Evolutionary conservation across 2,329 filamentous ascomycete genomes (phyloP).

Genomic region (Alternaria alternata): DNA sequence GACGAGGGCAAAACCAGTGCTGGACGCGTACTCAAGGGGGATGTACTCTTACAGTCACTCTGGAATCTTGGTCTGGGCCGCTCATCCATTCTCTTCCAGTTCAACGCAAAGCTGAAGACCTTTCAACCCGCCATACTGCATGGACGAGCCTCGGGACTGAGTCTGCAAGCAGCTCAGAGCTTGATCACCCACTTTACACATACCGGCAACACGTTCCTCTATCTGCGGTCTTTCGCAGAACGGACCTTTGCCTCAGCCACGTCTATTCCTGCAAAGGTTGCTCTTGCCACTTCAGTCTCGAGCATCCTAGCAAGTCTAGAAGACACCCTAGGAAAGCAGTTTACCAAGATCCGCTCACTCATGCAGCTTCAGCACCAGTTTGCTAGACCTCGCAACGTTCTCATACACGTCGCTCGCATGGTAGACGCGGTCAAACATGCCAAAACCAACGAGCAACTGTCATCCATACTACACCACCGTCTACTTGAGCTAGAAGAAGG

Average conservation of each 20-base stretch:
- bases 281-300: slow-evolving; percentile 52
- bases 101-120: slow-evolving; percentile 60
- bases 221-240: slow-evolving; percentile 48
- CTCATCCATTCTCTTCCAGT: slow-evolving; percentile 74
- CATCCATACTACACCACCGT: slow-evolving; percentile 48
- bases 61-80: slow-evolving; percentile 73
- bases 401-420: slow-evolving; percentile 62
- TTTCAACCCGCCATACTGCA: slow-evolving; percentile 61
- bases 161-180: slow-evolving; percentile 59
- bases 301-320: slow-evolving; percentile 54
- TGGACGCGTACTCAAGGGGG: slow-evolving; percentile 48
- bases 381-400: slow-evolving; percentile 59
- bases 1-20: slow-evolving; percentile 54
- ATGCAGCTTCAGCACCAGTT: slow-evolving; percentile 54
- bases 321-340: slow-evolving; percentile 44
- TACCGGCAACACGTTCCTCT: slow-evolving; percentile 48
- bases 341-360: slow-evolving; percentile 42
- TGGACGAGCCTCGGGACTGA: slow-evolving; percentile 61
- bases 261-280: slow-evolving; percentile 52
- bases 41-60: slow-evolving; percentile 60
- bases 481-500: slow-evolving; percentile 66
- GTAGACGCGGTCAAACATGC: slow-evolving; percentile 56
- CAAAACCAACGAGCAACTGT: slow-evolving; percentile 49
- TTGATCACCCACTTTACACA: slow-evolving; percentile 58
- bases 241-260: slow-evolving; percentile 44